These are phyloP conservation scores for Dispira simplex DNA, from an alignment of 192 early-diverging fungal species.

Conservation along the genomic window DNA sequence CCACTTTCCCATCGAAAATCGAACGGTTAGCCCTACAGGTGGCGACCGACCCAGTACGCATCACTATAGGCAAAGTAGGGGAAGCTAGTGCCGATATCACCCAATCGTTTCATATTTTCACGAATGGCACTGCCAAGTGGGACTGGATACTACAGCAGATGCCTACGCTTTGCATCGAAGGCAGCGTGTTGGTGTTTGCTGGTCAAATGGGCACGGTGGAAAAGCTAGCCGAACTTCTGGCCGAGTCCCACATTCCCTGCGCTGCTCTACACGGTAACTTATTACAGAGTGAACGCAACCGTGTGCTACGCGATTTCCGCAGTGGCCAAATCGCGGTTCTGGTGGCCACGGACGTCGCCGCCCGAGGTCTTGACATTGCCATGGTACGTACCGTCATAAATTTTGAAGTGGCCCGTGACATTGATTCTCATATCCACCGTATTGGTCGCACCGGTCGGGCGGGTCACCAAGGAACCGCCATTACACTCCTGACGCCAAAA, in stretches of 20 bases:
- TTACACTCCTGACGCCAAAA: constrained; percentile 40
- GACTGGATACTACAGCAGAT: constrained; percentile 48
- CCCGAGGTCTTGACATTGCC: constrained; percentile 72
- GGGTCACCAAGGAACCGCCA: constrained; percentile 50
- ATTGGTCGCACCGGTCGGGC: constrained; percentile 56
- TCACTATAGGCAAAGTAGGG: constrained; percentile 46
- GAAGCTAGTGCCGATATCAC: constrained; percentile 60
- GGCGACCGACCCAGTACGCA: constrained; percentile 96
- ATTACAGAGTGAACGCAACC: constrained; percentile 57
- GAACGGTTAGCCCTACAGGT: constrained; percentile 91
- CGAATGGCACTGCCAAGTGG: constrained; percentile 58
- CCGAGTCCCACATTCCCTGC: constrained; percentile 20
- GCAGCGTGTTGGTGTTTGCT: constrained; percentile 65
- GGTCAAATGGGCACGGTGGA: constrained; percentile 55
- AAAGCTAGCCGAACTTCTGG: constrained; percentile 45
- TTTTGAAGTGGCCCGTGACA: constrained; percentile 67
- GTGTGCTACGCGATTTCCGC: constrained; percentile 52
- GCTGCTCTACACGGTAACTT: constrained; percentile 64
- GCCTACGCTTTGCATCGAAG: constrained; percentile 34
- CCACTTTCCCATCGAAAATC: constrained; percentile 92
- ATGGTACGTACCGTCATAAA: constrained; percentile 57
- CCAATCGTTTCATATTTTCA: constrained; percentile 41
- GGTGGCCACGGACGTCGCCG: constrained; percentile 53
- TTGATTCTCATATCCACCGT: constrained; percentile 72
- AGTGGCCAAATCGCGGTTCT: constrained; percentile 35